Percentiles rank a stretch among this genome's conserved stretches.
Conservation (phyloP, 1,284 basidiomycete species). For the Cryptococcus sp. region DNA sequence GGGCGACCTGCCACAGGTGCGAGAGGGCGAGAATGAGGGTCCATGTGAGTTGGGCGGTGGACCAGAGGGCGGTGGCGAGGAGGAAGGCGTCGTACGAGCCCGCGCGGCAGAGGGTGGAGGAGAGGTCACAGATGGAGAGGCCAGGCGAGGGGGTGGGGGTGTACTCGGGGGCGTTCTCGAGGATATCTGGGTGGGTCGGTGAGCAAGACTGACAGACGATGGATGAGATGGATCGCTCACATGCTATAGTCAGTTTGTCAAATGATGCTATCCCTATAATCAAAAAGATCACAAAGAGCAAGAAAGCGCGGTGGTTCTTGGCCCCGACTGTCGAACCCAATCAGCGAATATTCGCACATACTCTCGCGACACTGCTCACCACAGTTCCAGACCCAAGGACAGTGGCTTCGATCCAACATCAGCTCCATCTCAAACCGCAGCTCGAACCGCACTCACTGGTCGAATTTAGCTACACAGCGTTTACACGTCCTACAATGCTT, state of each 20-base stretch:
- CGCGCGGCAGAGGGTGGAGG: constrained; percentile 64
- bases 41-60: constrained; percentile 89
- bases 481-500: constrained; percentile 94
- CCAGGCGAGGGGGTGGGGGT: constrained; percentile 53
- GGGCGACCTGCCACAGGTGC: constrained; percentile 86
- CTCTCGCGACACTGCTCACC: constrained; percentile 54
- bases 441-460: constrained; percentile 66
- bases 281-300: constrained; percentile 80
- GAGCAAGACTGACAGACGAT: neutral
- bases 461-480: constrained; percentile 80
- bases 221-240: constrained; percentile 54
- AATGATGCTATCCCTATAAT: constrained; percentile 77
- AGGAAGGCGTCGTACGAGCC: constrained; percentile 72
- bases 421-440: neutral
- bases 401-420: constrained; percentile 61
- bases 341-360: neutral
- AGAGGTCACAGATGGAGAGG: constrained; percentile 60
- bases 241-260: constrained; percentile 74
- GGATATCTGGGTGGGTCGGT: constrained; percentile 36
- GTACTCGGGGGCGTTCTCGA: constrained; percentile 49
- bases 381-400: constrained; percentile 99
- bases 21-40: constrained; percentile 78
- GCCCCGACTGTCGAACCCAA: constrained; percentile 66
- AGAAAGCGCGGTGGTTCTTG: constrained; percentile 91
- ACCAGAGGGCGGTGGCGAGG: constrained; percentile 74